Base-by-base conservation (phyloP, 73 alveolate genomes). In the Loxodes magnus region DNA sequence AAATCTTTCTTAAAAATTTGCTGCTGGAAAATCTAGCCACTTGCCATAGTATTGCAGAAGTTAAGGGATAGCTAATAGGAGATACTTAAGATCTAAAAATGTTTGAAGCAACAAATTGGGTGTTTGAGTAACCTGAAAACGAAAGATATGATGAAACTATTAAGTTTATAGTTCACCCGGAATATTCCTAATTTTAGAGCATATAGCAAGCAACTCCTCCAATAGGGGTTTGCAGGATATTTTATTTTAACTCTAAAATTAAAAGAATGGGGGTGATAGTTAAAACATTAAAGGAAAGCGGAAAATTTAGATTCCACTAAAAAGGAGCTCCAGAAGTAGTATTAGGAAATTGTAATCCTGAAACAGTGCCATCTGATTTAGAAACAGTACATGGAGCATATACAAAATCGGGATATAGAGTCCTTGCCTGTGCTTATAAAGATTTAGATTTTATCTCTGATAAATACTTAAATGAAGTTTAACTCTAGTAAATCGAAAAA, bases 11-110 rank as follows among this genome's bases (percentile, higher is more conserved):
- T n/a, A n/a, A n/a, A n/a, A n/a, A n/a, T n/a, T n/a, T n/a, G 9
- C n/a, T 65, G 34, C 31, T 58, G 4, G 90, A 64, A 59, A 50
- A 63, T 35, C 54, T 82, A 80, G 88, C 88, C 9, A 55, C 94
- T 52, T 90, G 98, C 64, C 97, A 93, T 46, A 75, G 95, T 10
- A 67, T 93, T 20, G 71, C 97, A 0, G 60, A 67, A 43, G 94
- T 93, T 2, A 65, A 80, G 12, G 94, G 88, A 0, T 78, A 79
- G 43, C 42, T 90, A 29, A 61, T 82, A 2, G 99, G 99, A 3
- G 99, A 93, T 57, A 96, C 98, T 6, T 80, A 85, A 5, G 99
- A 93, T 65, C 80, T 90, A 4, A 82, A 88, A 48, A 93, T 93
- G 96, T 93, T 93, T 57, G 88, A 87, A 56, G 78, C 93, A 1